Evolutionary conservation across 495 filamentous ascomycete species (phyloP).

Genomic region (Hypoxylon perforatum): DNA sequence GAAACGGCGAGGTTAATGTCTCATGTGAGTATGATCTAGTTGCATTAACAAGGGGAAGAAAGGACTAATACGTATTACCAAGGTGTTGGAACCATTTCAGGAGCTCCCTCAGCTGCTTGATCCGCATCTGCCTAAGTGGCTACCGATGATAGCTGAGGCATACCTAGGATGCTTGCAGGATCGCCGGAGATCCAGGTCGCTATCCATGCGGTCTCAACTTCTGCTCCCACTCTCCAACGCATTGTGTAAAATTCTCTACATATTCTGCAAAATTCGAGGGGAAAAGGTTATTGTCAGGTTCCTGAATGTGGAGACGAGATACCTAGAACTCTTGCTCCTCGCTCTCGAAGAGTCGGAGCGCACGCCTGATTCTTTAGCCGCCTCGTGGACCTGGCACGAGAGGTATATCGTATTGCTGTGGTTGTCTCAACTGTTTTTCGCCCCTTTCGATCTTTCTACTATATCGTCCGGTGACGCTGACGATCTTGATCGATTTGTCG

Average conservation of each 20-base stretch:
- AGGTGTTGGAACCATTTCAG: slow-evolving; percentile 90
- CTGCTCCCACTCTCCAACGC: slow-evolving; percentile 71
- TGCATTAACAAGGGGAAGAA: neutral
- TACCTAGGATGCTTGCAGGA: slow-evolving; percentile 76
- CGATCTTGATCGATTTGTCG: slow-evolving; percentile 45
- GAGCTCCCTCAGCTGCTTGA: slow-evolving; percentile 97
- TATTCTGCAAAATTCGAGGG: slow-evolving; percentile 92
- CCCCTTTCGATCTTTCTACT: slow-evolving; percentile 88
- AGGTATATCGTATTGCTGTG: slow-evolving; percentile 88
- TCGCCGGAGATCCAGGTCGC: slow-evolving; percentile 39
- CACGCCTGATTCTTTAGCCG: slow-evolving; percentile 26
- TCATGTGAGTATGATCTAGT: slow-evolving; percentile 48
- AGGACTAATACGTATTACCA: slow-evolving; percentile 26
- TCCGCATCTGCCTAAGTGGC: slow-evolving; percentile 77
- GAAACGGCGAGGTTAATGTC: slow-evolving; percentile 58
- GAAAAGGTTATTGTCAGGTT: slow-evolving; percentile 92
- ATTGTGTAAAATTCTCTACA: slow-evolving; percentile 83
- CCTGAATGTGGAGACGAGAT: slow-evolving; percentile 85
- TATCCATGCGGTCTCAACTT: slow-evolving; percentile 54
- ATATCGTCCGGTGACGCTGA: slow-evolving; percentile 72
- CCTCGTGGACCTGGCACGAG: slow-evolving; percentile 80
- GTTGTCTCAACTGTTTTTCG: slow-evolving; percentile 92
- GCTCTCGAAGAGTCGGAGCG: slow-evolving; percentile 67
- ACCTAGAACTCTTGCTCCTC: slow-evolving; percentile 80
- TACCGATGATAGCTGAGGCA: slow-evolving; percentile 77